Percentiles rank a stretch among this genome's conserved stretches.
phyloP scores from a whole-genome alignment of 352 stramenopile species.

The Pythium brassicae region DNA sequence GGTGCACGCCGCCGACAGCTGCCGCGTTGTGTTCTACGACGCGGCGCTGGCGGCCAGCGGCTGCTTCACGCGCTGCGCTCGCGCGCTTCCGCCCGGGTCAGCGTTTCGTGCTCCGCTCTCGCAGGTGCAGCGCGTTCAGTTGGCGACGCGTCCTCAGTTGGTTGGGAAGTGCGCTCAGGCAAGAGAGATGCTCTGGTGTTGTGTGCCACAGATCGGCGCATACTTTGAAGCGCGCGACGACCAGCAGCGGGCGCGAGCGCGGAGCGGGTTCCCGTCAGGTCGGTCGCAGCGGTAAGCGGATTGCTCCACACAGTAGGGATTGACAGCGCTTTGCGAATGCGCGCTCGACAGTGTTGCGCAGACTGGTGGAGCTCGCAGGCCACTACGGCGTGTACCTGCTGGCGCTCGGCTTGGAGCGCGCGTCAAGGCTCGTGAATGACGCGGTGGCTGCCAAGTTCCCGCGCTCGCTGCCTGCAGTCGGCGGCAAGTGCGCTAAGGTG shows the following conservation, averaged over 20 bases:
- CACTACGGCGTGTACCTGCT: constrained; percentile 25
- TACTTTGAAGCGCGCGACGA: constrained; percentile 8
- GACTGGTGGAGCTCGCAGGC: constrained; percentile 4
- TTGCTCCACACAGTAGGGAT: no score
- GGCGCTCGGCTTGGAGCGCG: constrained; percentile 15
- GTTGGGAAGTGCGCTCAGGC: background rate
- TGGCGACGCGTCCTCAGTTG: background rate
- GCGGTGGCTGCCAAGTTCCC: constrained; percentile 16
- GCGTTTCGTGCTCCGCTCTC: constrained; percentile 6
- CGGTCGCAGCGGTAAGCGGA: no score
- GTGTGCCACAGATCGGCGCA: constrained; percentile 1
- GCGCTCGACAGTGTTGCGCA: background rate
- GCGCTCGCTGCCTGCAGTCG: constrained; percentile 17
- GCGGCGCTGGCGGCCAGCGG: constrained; percentile 8
- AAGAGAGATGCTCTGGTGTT: no score
- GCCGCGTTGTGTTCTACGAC: constrained; percentile 24
- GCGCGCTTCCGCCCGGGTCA: constrained; percentile 3
- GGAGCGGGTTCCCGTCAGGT: background rate
- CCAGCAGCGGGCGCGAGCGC: background rate
- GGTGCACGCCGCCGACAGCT: background rate
- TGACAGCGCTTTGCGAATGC: no score
- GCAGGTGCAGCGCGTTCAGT: constrained; percentile 1
- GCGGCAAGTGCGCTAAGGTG: constrained; percentile 35
- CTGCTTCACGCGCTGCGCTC: constrained; percentile 10
- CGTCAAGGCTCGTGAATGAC: constrained; percentile 13